These are phyloP conservation scores for Collybiopsis confluens DNA, from an alignment of 768 basidiomycete genomes.

Conservation along the genomic window DNA sequence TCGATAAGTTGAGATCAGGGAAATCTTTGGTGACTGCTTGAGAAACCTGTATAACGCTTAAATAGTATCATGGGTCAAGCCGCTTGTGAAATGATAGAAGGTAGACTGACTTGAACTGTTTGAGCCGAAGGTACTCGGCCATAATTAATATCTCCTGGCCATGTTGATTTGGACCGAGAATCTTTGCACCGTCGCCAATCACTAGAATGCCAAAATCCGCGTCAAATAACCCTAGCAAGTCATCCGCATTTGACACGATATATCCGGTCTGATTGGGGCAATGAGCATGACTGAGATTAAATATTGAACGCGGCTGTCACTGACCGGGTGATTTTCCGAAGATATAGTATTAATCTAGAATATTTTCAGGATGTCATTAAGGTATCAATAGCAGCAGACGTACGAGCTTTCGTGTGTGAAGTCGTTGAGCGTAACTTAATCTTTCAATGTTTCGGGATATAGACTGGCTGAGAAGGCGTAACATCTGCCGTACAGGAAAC, in stretches of 20 bases:
- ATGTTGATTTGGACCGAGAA: slow-evolving; percentile 63
- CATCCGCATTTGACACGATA: slow-evolving; percentile 77
- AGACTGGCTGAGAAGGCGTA: slow-evolving; percentile 72
- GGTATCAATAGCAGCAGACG: slow-evolving; percentile 15
- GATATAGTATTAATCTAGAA: slow-evolving; percentile 66
- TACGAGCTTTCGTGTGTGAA: slow-evolving; percentile 76
- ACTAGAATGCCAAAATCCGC: slow-evolving; percentile 73
- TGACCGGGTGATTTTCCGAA: slow-evolving; percentile 57
- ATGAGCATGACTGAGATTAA: not conserved
- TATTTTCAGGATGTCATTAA: not conserved
- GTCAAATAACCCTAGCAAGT: slow-evolving; percentile 73
- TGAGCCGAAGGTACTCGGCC: slow-evolving; percentile 73
- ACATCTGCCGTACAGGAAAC: slow-evolving; percentile 80
- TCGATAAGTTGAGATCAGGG: slow-evolving; percentile 50
- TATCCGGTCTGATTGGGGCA: slow-evolving; percentile 48
- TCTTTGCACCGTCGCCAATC: slow-evolving; percentile 68
- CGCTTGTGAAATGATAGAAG: not conserved
- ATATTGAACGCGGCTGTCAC: slow-evolving; percentile 5
- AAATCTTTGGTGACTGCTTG: slow-evolving; percentile 67
- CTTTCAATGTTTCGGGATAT: slow-evolving; percentile 79
- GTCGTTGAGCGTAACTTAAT: slow-evolving; percentile 68
- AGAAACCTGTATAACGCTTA: slow-evolving; percentile 65
- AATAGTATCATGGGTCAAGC: not conserved
- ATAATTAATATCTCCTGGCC: slow-evolving; percentile 78
- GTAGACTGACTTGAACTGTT: slow-evolving; percentile 56